These are phyloP conservation scores for Aspergillus pseudoglaucus DNA, from an alignment of 2,329 filamentous ascomycete genomes.

Conservation along the genomic window DNA sequence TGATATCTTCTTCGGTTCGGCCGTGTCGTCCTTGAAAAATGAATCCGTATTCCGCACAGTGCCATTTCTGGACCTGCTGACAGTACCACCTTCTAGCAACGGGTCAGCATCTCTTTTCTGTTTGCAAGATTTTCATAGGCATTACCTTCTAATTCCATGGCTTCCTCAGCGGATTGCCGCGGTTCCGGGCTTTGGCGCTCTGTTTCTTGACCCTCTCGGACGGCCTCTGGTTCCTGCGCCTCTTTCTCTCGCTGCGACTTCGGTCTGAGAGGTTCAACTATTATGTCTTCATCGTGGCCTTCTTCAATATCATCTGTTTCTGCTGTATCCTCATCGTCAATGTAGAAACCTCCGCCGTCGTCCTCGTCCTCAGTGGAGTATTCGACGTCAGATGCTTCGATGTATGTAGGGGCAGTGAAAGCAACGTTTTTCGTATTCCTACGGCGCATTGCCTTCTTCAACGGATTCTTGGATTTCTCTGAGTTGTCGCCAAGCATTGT, in stretches of 20 bases:
- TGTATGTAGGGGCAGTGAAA: constrained; percentile 77
- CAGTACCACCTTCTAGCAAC: constrained; percentile 20
- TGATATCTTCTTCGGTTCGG: constrained; percentile 95
- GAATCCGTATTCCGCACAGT: constrained; percentile 88
- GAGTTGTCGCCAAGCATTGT: constrained; percentile 66
- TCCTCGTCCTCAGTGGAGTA: constrained; percentile 75
- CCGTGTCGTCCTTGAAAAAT: constrained; percentile 93
- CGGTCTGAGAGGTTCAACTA: constrained; percentile 40
- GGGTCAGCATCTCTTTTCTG: constrained; percentile 11
- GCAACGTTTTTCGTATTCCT: constrained; percentile 80
- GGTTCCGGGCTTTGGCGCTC: constrained; percentile 31
- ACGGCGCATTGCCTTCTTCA: constrained; percentile 76
- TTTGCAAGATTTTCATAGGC: too few species aligned
- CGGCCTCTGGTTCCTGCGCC: constrained; percentile 17
- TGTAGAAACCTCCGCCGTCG: constrained; percentile 41
- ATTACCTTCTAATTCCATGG: constrained; percentile 46
- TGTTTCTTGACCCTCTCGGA: constrained; percentile 18
- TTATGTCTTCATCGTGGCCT: constrained; percentile 31
- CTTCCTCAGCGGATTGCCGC: constrained; percentile 59
- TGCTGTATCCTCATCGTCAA: constrained; percentile 41
- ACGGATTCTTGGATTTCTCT: constrained; percentile 73
- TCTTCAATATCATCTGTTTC: constrained; percentile 28
- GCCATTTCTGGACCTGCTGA: constrained; percentile 66
- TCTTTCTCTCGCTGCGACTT: constrained; percentile 34
- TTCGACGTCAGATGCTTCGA: constrained; percentile 80